Evolutionary conservation across 73 alveolate species (phyloP).

Genomic region (Urostyla sp.): DNA sequence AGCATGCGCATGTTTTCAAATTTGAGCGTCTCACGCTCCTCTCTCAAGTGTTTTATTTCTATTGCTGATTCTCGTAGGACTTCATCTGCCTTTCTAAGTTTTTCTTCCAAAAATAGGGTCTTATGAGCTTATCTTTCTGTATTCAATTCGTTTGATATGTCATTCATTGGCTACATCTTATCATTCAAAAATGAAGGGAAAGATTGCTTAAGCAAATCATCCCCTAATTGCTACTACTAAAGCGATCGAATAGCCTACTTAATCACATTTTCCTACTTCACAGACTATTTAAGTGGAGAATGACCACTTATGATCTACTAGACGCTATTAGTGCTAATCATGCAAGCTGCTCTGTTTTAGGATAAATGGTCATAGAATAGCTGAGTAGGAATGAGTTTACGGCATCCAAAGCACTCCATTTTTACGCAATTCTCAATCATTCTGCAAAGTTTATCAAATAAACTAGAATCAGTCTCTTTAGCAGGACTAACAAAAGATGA

Average conservation of each 20-base stretch:
- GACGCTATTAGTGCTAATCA: too few species aligned
- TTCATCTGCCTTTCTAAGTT: slow-evolving; percentile 54
- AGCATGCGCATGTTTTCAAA: slow-evolving; percentile 13
- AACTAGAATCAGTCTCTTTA: neutral
- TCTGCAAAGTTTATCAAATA: neutral
- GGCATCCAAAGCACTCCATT: slow-evolving; percentile 52
- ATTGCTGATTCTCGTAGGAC: slow-evolving; percentile 52
- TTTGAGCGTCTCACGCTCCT: slow-evolving; percentile 10
- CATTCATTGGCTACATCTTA: slow-evolving; percentile 2
- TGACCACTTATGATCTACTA: too few species aligned
- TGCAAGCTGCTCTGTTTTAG: slow-evolving; percentile 1
- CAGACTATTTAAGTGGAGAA: too few species aligned
- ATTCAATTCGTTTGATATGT: slow-evolving; percentile 7
- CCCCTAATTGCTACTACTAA: too few species aligned
- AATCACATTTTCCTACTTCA: too few species aligned
- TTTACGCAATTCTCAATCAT: slow-evolving; percentile 52
- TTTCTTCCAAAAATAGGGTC: slow-evolving; percentile 6
- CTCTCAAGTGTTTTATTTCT: slow-evolving; percentile 37
- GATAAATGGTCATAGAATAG: slow-evolving; percentile 39
- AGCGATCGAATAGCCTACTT: too few species aligned
- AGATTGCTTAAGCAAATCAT: neutral
- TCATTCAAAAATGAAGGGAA: slow-evolving; percentile 27
- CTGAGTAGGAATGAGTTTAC: slow-evolving; percentile 47
- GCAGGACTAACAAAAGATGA: neutral
- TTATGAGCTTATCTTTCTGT: slow-evolving; percentile 25